Conservation (phyloP, 192 early-diverging fungal genomes). For the Pilobolus umbonatus region DNA sequence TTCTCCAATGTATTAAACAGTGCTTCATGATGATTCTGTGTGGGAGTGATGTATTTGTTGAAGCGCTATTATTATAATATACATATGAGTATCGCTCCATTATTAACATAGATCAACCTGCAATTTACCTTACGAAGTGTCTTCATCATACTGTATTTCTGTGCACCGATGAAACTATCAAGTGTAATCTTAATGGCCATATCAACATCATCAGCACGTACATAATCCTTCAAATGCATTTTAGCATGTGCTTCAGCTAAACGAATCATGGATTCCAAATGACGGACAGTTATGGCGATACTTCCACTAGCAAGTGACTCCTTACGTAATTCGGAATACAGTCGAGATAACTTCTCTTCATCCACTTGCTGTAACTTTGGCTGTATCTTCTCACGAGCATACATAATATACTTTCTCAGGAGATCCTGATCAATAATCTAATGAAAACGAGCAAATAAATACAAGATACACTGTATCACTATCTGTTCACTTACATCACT, state of each 20-base stretch:
- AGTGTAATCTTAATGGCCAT: slow-evolving; percentile 87
- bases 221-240: slow-evolving; percentile 93
- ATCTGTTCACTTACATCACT: slow-evolving; percentile 49
- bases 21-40: slow-evolving; percentile 78
- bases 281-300: slow-evolving; percentile 85
- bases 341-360: slow-evolving; percentile 80
- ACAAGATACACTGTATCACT: not conserved
- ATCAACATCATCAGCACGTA: slow-evolving; percentile 87
- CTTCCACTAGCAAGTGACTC: slow-evolving; percentile 72
- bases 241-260: slow-evolving; percentile 86
- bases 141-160: slow-evolving; percentile 90
- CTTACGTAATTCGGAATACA: slow-evolving; percentile 88
- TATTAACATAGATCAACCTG: not conserved
- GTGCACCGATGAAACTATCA: slow-evolving; percentile 86
- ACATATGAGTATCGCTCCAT: slow-evolving; percentile 61
- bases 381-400: slow-evolving; percentile 69
- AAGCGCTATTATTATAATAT: slow-evolving; percentile 67
- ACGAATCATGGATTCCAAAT: slow-evolving; percentile 83
- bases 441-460: not conserved
- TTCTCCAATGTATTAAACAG: slow-evolving; percentile 70
- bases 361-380: slow-evolving; percentile 83
- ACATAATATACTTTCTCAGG: slow-evolving; percentile 86
- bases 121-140: slow-evolving; percentile 61
- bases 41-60: slow-evolving; percentile 73
- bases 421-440: slow-evolving; percentile 80